Percentiles rank a stretch among this genome's conserved stretches.
phyloP scores from a whole-genome alignment of 108 stramenopile genomes.

The Conticribra guillardii region DNA sequence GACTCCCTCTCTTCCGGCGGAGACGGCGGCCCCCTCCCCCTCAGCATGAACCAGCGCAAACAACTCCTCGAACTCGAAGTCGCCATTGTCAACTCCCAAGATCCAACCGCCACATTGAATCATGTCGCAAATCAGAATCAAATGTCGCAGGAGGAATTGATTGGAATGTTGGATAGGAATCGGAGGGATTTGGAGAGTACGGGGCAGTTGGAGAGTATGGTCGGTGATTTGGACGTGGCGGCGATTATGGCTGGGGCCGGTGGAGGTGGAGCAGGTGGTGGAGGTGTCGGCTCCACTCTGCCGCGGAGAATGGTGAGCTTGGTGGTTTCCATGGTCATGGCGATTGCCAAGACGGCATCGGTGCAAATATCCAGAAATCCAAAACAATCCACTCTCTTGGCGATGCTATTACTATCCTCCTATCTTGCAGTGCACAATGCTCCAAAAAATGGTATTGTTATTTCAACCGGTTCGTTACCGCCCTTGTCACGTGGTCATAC shows the following conservation, averaged over 20 bases:
- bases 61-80: constrained; percentile 74
- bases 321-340: constrained; percentile 35
- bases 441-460: constrained; percentile 71
- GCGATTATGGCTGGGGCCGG: constrained; percentile 23
- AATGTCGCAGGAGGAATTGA: constrained; percentile 63
- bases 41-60: constrained; percentile 57
- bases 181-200: constrained; percentile 53
- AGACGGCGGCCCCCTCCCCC: constrained; percentile 61
- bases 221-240: constrained; percentile 31
- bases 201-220: constrained; percentile 41
- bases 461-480: constrained; percentile 46
- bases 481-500: constrained; percentile 62
- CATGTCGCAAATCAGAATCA: constrained; percentile 71
- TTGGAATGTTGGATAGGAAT: constrained; percentile 71
- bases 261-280: constrained; percentile 23
- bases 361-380: constrained; percentile 57
- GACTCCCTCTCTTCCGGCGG: constrained; percentile 41
- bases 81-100: constrained; percentile 64
- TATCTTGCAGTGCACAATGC: constrained; percentile 51
- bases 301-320: constrained; percentile 52
- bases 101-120: constrained; percentile 68
- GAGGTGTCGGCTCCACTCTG: constrained; percentile 26
- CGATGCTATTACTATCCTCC: constrained; percentile 19
- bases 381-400: constrained; percentile 47
- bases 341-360: constrained; percentile 46